These are phyloP conservation scores for Aspergillus carlsbadensis DNA, from an alignment of 495 filamentous ascomycete genomes.

Conservation along the genomic window DNA sequence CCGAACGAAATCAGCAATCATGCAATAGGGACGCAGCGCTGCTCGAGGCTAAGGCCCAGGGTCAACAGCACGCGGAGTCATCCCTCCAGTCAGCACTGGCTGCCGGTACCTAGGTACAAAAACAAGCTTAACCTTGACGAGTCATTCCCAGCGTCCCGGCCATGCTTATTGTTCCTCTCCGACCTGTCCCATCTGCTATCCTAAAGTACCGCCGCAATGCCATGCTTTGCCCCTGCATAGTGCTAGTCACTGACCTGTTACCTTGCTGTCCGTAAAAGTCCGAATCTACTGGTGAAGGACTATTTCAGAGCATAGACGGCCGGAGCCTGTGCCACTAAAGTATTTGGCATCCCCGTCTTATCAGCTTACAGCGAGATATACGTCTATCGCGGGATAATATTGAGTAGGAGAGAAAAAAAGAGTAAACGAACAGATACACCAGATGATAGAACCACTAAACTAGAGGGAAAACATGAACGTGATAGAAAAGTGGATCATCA, in stretches of 20 bases:
- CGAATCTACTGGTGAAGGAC: no score
- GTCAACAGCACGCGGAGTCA: no score
- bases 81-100: no score
- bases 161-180: no score
- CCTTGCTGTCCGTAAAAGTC: no score
- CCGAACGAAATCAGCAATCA: background rate
- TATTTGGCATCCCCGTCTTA: background rate
- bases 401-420: background rate
- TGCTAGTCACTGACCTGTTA: no score
- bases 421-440: constrained; percentile 4
- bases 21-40: background rate
- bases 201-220: background rate
- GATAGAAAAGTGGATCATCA: constrained; percentile 21
- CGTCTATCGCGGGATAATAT: background rate
- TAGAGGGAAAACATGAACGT: constrained; percentile 5
- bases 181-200: background rate
- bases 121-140: no score
- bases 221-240: background rate
- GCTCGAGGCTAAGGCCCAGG: no score
- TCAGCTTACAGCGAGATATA: background rate
- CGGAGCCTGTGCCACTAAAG: no score
- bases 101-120: no score
- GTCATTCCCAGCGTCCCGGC: no score
- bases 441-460: constrained; percentile 1
- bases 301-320: no score